These are phyloP conservation scores for Pholiota molesta DNA, from an alignment of 768 basidiomycete species.

Conservation along the genomic window DNA sequence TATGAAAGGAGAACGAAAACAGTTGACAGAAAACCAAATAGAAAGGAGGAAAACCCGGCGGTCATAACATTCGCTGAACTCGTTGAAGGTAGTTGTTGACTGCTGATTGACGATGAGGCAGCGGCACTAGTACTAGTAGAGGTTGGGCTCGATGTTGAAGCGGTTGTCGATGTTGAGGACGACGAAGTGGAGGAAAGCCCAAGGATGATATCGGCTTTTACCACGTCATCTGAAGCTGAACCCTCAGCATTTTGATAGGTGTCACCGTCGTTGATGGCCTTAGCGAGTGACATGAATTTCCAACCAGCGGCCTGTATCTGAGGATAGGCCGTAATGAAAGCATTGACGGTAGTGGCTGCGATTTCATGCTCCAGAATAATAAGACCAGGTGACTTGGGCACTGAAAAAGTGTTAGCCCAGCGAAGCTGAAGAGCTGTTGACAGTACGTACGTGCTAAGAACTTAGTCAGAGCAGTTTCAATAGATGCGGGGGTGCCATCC, in stretches of 20 bases:
- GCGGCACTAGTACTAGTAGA: neutral
- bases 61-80: neutral
- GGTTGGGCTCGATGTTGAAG: slow-evolving; percentile 4
- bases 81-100: neutral
- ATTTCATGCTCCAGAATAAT: slow-evolving; percentile 88
- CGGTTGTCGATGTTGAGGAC: slow-evolving; percentile 7
- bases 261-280: slow-evolving; percentile 38
- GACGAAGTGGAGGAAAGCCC: slow-evolving; percentile 8
- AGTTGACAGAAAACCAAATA: neutral
- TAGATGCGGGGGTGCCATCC: slow-evolving; percentile 54
- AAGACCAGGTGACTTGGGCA: slow-evolving; percentile 77
- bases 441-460: slow-evolving; percentile 56
- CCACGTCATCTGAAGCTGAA: slow-evolving; percentile 36
- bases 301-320: slow-evolving; percentile 70
- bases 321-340: slow-evolving; percentile 70
- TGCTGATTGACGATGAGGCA: neutral
- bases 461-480: slow-evolving; percentile 51
- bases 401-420: slow-evolving; percentile 27
- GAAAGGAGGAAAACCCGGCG: neutral
- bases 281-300: slow-evolving; percentile 62
- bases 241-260: slow-evolving; percentile 51
- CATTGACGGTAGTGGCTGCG: slow-evolving; percentile 55
- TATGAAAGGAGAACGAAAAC: neutral
- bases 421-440: neutral
- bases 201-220: slow-evolving; percentile 25